Evolutionary conservation across 345 rosid genomes (phyloP), one percentile per base, ranked within the genome.

Genomic region (Arabidopsis arenosa): DNA sequence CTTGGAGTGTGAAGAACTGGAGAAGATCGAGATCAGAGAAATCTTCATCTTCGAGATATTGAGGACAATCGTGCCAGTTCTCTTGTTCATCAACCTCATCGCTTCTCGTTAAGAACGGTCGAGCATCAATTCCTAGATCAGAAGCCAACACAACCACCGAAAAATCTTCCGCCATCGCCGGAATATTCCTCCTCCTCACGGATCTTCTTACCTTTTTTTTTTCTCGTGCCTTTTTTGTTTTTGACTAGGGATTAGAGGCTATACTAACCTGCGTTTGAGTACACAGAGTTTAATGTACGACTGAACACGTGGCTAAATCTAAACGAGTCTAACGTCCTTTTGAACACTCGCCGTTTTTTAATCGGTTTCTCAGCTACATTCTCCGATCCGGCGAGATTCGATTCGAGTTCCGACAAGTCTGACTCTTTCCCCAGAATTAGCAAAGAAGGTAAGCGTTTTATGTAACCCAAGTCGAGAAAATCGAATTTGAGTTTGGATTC

Each of bases 21-120:
- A 89, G 85, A 56, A 83, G 77, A 28, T 95, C 97, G 47, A 95
- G 97, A 86, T 90, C 96, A 55, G 94, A 83, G 88, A 92, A 92
- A 74, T 95, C 97, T 41, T 92, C 96, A 51, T 90, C 92, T 0
- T 78, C 75, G 52, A 86, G 87, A 67, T 80, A 70, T 78, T 85
- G 92, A 14, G 90, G 71, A 81, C 97, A 95, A 73, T 92, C 96
- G 65, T 90, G 96, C 97, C 99, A 95, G 36, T 82, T 82, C 39
- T 92, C 97, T 44, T 70, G 80, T 10, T 79, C 89, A 32, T 84
- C 80, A 13, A 58, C 62, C 35, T 75, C 83, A 44, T 72, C 80
- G 57, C 7, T 74, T 32, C 70, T 73, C 2, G 77, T 53, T 43
- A 92, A 76, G 70, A 95, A 90, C 0, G 97, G 85, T 14, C 88